Base-by-base conservation (phyloP, 2,329 filamentous ascomycete genomes). In the Plenodomus tracheiphilus region DNA sequence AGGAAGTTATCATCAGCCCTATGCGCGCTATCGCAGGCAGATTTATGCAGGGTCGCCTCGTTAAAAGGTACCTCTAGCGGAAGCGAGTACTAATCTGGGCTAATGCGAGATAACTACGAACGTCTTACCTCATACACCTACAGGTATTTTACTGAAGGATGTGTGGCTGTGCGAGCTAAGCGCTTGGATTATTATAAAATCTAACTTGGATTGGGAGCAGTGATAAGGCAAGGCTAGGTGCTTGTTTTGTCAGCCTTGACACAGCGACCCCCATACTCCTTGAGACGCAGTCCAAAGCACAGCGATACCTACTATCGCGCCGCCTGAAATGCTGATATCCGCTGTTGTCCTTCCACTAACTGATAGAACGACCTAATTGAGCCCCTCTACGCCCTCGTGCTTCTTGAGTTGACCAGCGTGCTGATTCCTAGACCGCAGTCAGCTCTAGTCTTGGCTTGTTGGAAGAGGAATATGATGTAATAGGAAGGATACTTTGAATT, bases 111-210 rank as follows among this genome's bases (percentile, higher is more conserved):
- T 76, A 25, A 25, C 22, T 25, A 25, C 22, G n/a, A n/a, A 25
- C 22, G 5, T 25, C 22, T 25, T 25, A 25, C 22, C 22, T 25
- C 22, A 25, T 25, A 25, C 22, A 10, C 10, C 22, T 25, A 10
- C 22, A 10, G 22, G 22, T 25, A 25, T 25, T 25, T 25, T 25
- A n/a, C 10, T 25, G 22, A 5, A 25, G 10, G 22, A 19, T 39
- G 10, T 8, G 21, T 39, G 22, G 39, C 39, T 16, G 39, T 41
- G 8, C n/a, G 9, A 19, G 79, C 41, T 40, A 50, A 45, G 51
- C 43, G 43, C 47, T 47, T 36, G 22, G 42, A 46, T 32, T 47
- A 20, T 47, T 40, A 18, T 8, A 28, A 47, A 42, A 47, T 45
- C 42, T 32, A 32, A 41, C 41, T 48, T 11, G 32, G 13, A 35